Base-by-base conservation (phyloP, 2,329 filamentous ascomycete species). In the Apiospora aurea region DNA sequence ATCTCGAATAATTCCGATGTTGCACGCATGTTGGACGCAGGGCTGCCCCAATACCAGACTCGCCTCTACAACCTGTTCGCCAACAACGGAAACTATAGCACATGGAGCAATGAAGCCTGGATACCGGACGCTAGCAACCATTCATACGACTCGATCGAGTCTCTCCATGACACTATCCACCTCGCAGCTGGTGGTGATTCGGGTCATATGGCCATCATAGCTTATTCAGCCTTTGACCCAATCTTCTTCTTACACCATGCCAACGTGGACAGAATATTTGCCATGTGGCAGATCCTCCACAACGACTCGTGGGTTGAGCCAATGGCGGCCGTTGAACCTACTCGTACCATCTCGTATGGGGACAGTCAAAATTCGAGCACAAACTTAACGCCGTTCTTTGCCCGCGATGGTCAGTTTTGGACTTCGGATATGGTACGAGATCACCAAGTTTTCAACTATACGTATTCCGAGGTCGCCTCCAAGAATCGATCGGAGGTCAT, bases 181-280 rank as follows among this genome's bases (percentile, higher is more conserved):
- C 87, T 87, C 44, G 84, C 85, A 82, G 82, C 87, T 70, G 80
- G 82, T 72, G 86, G 86, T 47, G 92, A 92, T 1, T 80, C 76
- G 73, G 80, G 80, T 2, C 92, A 94, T 76, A 92, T 93, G 89
- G 89, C 87, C 57, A 92, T 89, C 80, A 89, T 91, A 44, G 89
- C 90, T 24, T 92, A 92, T 76, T 93, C 93, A 1, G 89, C 92
- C 0, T 97, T 94, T 78, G 94, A 97, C 78, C 94, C 94, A 0
- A 83, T 94, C 16, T 95, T 96, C 81, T 93, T 92, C 82, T 82
- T 96, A 11, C 93, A 96, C 77, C 94, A 96, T 77, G 84, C 86
- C 74, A 95, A 93, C 81, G 88, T 94, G 10, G 94, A 97, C 78
- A 89, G 94, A 2, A 81, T 93, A 41, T 89, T 94, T 74, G 89